phyloP scores from a whole-genome alignment of 768 basidiomycete genomes.

The Hygrophorus pudorinus region DNA sequence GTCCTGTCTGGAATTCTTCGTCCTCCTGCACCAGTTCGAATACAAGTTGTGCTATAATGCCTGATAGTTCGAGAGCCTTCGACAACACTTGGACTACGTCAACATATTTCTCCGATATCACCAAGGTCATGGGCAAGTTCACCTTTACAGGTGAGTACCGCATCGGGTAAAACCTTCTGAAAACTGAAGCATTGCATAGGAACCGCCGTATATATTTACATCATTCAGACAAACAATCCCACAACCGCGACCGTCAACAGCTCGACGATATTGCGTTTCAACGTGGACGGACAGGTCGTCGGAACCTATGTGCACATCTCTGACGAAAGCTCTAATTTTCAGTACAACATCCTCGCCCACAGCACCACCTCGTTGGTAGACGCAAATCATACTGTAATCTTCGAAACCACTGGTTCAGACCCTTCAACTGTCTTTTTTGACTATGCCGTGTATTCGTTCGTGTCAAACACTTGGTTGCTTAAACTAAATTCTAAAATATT shows the following conservation, averaged over 20 bases:
- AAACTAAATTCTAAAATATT: too few relatives aligned
- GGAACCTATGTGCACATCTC: not conserved
- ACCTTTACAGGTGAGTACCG: not conserved
- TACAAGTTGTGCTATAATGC: not conserved
- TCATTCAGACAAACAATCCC: not conserved
- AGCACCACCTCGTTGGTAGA: not conserved
- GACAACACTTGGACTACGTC: conserved; percentile 1
- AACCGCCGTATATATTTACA: not conserved
- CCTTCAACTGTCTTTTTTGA: not conserved
- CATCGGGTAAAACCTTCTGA: not conserved
- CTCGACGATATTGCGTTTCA: not conserved
- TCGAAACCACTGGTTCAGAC: not conserved
- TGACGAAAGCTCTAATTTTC: not conserved
- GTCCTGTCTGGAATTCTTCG: not conserved
- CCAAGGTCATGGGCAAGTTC: not conserved
- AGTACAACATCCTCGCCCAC: not conserved
- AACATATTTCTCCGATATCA: not conserved
- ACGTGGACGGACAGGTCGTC: not conserved
- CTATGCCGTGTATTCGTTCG: not conserved
- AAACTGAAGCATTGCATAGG: not conserved
- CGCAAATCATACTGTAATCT: not conserved
- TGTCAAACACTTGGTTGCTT: too few relatives aligned
- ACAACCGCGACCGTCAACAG: not conserved
- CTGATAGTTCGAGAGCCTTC: not conserved
- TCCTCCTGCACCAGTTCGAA: not conserved